Evolutionary conservation across 495 filamentous ascomycete genomes (phyloP), one percentile per base, ranked within the genome.

Genomic region (Neurospora hispaniola): DNA sequence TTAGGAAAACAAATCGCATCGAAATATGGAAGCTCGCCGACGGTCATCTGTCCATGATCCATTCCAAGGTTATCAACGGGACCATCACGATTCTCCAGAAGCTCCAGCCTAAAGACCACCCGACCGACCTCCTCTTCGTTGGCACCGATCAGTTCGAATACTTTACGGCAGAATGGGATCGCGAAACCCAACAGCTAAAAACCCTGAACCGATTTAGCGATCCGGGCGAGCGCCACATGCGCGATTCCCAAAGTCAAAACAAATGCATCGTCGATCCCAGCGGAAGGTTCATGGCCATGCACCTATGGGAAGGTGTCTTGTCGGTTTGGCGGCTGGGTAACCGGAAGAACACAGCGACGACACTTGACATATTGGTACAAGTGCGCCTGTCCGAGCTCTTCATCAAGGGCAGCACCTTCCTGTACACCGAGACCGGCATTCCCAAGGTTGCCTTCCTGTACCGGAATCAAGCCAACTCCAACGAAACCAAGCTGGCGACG

Each of bases 61-160:
- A 92, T 35, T 90, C 91, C 6, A 89, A 88, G 75, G 81, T 86
- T 69, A 82, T 99, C 70, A 94, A 93, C 78, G 96, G 94, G 76
- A 90, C 89, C 75, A 89, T 98, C 71, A 90, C 91, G 0, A 93
- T 97, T 83, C 88, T 99, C 48, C 89, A 94, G 72, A 92, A 90
- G 75, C 85, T 99, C 23, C 89, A 88, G 1, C 96, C 94, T 14
- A 86, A 87, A 23, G 86, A 91, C 76, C 88, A 92, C 20, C 78
- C 83, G 6, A 94, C 90, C 10, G 94, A 98, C 75, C 89, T 98
- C 75, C 88, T 99, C 75, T 97, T 99, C 79, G 86, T 99, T 74
- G 95, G 93, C 42, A 98, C 96, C 12, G 91, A 97, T 78, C 90
- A 92, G 71, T 92, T 90, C 76, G 90, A 91, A 73, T 98, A 97